Percentiles rank a stretch among this genome's conserved stretches.
These are phyloP conservation scores for Trichoderma endophyticum DNA, from an alignment of 2,329 filamentous ascomycete species.

Conservation along the genomic window DNA sequence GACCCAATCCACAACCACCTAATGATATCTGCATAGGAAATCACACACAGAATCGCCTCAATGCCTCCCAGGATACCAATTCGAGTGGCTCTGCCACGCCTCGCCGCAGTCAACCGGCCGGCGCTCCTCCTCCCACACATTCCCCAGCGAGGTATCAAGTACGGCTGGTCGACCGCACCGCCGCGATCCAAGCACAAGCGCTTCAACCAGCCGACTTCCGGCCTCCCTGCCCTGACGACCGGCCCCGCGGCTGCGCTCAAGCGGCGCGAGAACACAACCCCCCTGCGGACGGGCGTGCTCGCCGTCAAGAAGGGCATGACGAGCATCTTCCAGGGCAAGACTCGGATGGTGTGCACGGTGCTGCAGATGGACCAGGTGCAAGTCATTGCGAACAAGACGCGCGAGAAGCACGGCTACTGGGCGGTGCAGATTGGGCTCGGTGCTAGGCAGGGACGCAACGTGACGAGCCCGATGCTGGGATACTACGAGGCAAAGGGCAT, in stretches of 20 bases:
- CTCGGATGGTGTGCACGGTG: slow-evolving; percentile 81
- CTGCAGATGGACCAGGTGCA: slow-evolving; percentile 91
- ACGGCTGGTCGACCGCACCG: slow-evolving; percentile 60
- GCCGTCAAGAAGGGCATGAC: slow-evolving; percentile 96
- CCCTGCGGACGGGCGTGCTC: slow-evolving; percentile 73
- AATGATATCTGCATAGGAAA: neutral
- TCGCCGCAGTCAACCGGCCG: slow-evolving; percentile 28
- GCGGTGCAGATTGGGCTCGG: slow-evolving; percentile 88
- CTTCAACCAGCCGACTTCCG: slow-evolving; percentile 58
- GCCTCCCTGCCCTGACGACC: slow-evolving; percentile 54
- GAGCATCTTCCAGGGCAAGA: slow-evolving; percentile 76
- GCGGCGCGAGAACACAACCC: slow-evolving; percentile 57
- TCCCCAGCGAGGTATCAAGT: slow-evolving; percentile 49
- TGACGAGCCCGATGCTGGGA: slow-evolving; percentile 78
- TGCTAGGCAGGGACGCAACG: slow-evolving; percentile 68
- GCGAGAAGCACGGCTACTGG: slow-evolving; percentile 80
- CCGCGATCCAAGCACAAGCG: slow-evolving; percentile 51
- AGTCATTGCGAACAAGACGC: slow-evolving; percentile 82
- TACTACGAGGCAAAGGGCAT: slow-evolving; percentile 83
- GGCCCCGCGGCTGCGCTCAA: slow-evolving; percentile 60
- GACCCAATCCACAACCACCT: neutral
- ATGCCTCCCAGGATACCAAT: slow-evolving; percentile 47
- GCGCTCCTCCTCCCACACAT: slow-evolving; percentile 44
- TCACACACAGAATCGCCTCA: neutral
- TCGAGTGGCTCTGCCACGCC: slow-evolving; percentile 43